Evolutionary conservation across 148 eudicot genomes (phyloP), one percentile per base, ranked within the genome.

Genomic region (Rhododendron henanense): DNA sequence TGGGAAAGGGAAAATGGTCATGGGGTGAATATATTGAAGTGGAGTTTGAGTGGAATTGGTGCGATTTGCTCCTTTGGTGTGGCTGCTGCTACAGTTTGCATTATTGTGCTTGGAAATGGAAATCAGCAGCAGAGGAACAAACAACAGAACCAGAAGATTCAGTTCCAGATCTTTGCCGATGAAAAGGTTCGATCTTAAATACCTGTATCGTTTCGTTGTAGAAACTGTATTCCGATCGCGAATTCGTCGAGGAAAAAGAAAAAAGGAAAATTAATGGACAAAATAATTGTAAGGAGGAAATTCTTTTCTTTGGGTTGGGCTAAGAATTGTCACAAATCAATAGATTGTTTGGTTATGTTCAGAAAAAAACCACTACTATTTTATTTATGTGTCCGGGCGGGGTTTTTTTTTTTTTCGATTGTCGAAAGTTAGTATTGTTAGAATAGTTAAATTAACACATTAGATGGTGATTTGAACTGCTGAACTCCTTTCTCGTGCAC

Each of bases 21-120:
- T 21, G 91, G 88, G 7, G 82, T 92, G 73, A 91, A 92, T 74
- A 59, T 94, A 74, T 93, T 93, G 95, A 94, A 94, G 85, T 85
- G 89, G 93, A 91, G 94, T 85, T 89, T 93, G 88, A 91, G 63
- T 55, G 98, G 99, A 55, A 84, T 96, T 75, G 96, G 98, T 65
- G 94, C 98, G 47, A 87, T 95, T 84, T 92, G 90, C 85, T 90
- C 96, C 1, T 95, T 93, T 85, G 98, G 97, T 47, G 92, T 96
- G 74, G 99, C 92, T 88, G 96, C 94, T 84, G 96, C 96, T 31
- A 89, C 98, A 63, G 82, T 96, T 79, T 94, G 93, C 81, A 81
- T 96, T 39, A 86, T 96, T 61, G 78, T 90, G 71, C 75, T 95
- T 16, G 90, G 93, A 69, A 89, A 86, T 81, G 89, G 87, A 74